These are phyloP conservation scores for Osmozyma mogii DNA, from an alignment of 805 yeast species.

Conservation along the genomic window DNA sequence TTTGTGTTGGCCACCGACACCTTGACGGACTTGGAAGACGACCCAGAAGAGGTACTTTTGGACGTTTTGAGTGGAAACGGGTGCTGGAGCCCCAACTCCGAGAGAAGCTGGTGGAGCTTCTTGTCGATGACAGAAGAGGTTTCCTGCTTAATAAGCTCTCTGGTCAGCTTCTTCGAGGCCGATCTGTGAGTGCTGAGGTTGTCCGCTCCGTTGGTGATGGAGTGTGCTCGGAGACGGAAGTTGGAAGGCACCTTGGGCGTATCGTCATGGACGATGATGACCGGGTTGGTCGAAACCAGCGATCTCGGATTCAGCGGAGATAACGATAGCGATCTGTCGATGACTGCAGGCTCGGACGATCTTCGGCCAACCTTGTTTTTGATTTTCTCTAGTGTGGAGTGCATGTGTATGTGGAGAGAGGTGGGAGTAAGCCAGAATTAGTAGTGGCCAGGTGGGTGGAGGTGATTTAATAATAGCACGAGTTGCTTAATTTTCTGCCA, in stretches of 20 bases:
- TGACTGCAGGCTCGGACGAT: conserved; percentile 17
- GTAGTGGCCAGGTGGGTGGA: too few relatives aligned
- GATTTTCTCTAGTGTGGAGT: conserved; percentile 18
- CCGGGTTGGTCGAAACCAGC: conserved; percentile 17
- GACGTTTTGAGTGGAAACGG: conserved; percentile 30
- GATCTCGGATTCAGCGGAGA: conserved; percentile 12
- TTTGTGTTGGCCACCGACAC: conserved; percentile 31
- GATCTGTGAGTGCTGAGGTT: not conserved
- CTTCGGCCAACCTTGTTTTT: conserved; percentile 22
- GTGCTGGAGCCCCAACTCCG: conserved; percentile 32
- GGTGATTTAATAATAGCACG: too few relatives aligned
- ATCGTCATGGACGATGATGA: conserved; percentile 14
- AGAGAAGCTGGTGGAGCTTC: conserved; percentile 20
- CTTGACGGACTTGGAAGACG: conserved; percentile 20
- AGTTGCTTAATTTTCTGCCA: too few relatives aligned
- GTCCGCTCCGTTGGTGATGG: conserved; percentile 2
- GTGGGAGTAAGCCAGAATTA: too few relatives aligned
- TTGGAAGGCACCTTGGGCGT: conserved; percentile 1
- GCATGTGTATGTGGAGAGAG: too few relatives aligned
- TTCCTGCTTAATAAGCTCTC: conserved; percentile 32
- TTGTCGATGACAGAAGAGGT: conserved; percentile 28
- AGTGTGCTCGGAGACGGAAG: conserved; percentile 5
- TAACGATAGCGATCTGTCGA: conserved; percentile 12
- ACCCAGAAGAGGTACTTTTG: conserved; percentile 15
- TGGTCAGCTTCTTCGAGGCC: conserved; percentile 21